Base-by-base conservation (phyloP, 441 rosid genomes). In the California macrophylla region DNA sequence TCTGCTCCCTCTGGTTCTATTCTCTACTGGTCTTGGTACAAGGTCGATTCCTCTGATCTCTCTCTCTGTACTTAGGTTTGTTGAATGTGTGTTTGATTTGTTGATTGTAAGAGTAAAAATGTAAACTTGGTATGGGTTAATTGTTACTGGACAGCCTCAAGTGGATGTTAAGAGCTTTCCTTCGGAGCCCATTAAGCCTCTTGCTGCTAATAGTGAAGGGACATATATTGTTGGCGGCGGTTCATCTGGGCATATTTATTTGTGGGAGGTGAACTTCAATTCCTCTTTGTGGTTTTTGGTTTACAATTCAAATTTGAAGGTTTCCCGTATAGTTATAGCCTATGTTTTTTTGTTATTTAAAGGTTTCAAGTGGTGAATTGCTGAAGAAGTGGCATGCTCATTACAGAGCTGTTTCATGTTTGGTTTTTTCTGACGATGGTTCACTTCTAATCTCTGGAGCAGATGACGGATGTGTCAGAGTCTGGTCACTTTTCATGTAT, bases 361-460 rank as follows among this genome's bases (percentile, higher is more conserved):
- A 93, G 97, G 94, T 92, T 77, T 78, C 85, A 6, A 87, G 84
- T n/a, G 98, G 96, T 73, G 87, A 78, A 72, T 75, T 92, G 73
- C 88, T 90, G 66, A 83, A 80, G 83, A 90, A 85, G 79, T 92
- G 98, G 98, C 92, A 79, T 23, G 96, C 84, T 23, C 99, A 94
- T 80, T 85, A 79, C 23, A 83, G 91, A 71, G 77, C 78, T 3
- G 87, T 94, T 15, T 92, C 98, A 20, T 89, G 96, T 78, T 76
- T 92, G 82, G 85, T 83, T 29, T 87, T 91, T 78, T 89, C 89
- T 0, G 88, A 87, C 23, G 97, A 94, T 71, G 86, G 84, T 66
- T 91, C 96, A 0, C 80, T 87, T 60, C 58, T 93, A 63, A 67
- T 93, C 69, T 91, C 98, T 26, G 97, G 96, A 45, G 88, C 98